Evolutionary conservation across 2,329 filamentous ascomycete genomes (phyloP).

Genomic region (Colletotrichum chlorophyti): DNA sequence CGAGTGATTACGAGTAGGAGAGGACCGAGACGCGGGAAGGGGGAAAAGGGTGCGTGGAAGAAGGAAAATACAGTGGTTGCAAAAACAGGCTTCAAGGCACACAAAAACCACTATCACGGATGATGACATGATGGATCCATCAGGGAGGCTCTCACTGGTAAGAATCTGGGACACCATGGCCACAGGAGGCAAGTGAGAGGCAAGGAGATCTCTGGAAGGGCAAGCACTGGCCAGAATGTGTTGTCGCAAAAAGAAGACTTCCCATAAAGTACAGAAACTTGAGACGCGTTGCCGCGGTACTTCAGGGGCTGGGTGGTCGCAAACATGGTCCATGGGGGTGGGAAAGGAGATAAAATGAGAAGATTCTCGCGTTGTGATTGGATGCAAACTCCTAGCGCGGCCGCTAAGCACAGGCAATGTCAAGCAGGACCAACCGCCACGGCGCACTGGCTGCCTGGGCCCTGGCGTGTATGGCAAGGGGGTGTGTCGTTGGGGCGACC

Average conservation of each 20-base stretch:
- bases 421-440: slow-evolving; percentile 50
- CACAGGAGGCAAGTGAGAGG: neutral
- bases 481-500: slow-evolving; percentile 50
- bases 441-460: slow-evolving; percentile 37
- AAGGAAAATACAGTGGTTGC: neutral
- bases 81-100: slow-evolving; percentile 13
- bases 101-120: neutral
- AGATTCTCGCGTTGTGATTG: slow-evolving; percentile 44
- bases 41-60: neutral
- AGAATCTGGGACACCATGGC: neutral
- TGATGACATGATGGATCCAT: slow-evolving; percentile 28
- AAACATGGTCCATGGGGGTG: slow-evolving; percentile 40
- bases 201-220: neutral
- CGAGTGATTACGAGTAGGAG: neutral
- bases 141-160: neutral
- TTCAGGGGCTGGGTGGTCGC: slow-evolving; percentile 44
- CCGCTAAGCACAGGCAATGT: slow-evolving; percentile 45
- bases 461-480: slow-evolving; percentile 29
- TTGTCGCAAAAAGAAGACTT: slow-evolving; percentile 13
- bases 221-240: slow-evolving; percentile 20
- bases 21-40: neutral
- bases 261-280: slow-evolving; percentile 15
- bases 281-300: slow-evolving; percentile 34
- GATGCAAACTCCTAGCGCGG: slow-evolving; percentile 40
- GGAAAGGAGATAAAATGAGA: slow-evolving; percentile 49